Evolutionary conservation across 2,329 filamentous ascomycete species (phyloP).

Genomic region (Stemphylium lycopersici): DNA sequence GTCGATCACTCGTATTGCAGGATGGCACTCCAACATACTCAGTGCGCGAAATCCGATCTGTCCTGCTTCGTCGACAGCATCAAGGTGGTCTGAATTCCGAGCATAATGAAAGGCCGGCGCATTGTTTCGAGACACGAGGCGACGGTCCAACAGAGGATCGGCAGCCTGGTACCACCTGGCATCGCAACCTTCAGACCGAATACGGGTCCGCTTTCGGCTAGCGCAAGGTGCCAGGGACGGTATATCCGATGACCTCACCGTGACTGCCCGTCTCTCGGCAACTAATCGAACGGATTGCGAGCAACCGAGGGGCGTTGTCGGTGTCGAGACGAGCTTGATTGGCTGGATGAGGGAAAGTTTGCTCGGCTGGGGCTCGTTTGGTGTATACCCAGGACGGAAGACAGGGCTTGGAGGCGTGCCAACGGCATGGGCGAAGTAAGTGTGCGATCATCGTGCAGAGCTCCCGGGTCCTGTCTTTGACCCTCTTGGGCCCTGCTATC

Average conservation of each 20-base stretch:
- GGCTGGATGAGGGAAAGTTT: constrained; percentile 5
- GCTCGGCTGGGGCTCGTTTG: constrained; percentile 1
- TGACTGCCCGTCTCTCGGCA: constrained; percentile 1
- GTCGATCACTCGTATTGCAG: constrained; percentile 10
- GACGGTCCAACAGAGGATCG: neutral
- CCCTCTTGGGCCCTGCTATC: neutral
- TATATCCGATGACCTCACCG: constrained; percentile 14
- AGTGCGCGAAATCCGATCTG: neutral
- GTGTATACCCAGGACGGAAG: constrained; percentile 2
- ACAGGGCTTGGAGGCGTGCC: constrained; percentile 12
- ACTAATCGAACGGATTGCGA: neutral
- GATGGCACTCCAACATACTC: neutral
- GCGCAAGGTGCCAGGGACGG: constrained; percentile 2
- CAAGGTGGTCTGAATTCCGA: neutral
- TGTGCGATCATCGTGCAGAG: constrained; percentile 17
- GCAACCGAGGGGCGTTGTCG: neutral
- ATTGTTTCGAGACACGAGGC: neutral
- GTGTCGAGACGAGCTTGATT: constrained; percentile 1
- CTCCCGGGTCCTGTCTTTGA: neutral
- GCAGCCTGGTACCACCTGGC: neutral
- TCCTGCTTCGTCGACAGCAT: neutral
- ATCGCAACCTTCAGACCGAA: constrained; percentile 2
- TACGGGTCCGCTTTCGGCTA: neutral
- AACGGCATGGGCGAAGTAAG: constrained; percentile 3
- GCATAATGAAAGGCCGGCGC: neutral